Base-by-base conservation (phyloP, 805 yeast species). In the Kazachstania viticola region DNA sequence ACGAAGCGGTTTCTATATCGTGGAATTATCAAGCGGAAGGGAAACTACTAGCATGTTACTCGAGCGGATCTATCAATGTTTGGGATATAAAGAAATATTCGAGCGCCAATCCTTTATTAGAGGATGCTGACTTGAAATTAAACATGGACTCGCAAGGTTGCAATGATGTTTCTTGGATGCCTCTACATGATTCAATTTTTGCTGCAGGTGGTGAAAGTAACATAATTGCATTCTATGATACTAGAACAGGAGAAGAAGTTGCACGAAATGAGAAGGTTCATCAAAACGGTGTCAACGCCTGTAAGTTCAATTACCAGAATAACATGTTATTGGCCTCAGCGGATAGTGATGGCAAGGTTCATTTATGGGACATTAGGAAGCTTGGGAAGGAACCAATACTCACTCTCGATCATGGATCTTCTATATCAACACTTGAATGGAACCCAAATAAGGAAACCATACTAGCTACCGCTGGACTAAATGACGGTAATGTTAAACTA, bases 21-120 rank as follows among this genome's bases (percentile, higher is more conserved):
- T 87, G 95, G 95, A 84, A 82, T 47, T 50, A 54, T 8, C 69
- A 65, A 32, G 59, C 50, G 13, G 78, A 78, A 45, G 93, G 87
- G 0, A 49, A 54, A 4, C 46, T 81, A 22, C 61, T 75, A 0
- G 59, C 79, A 1, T 81, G 77, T 3, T 68, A 81, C 15, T 65
- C 74, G 44, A 75, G 69, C 38, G 91, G 91, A 3, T 48, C 62
- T 5, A 56, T 82, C 3, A 71, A 71, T 16, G 40, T 80, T 3
- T 83, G 80, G 76, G 88, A 87, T 49, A 56, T 87, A 2, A 67
- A 58, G 11, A 53, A 56, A 36, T 69, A 61, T 36, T 42, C 52
- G 32, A 44, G 30, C 35, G 31, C 42, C 8, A 39, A 46, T 14
- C 47, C 48, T 16, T 41, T 40, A 17, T 51, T 60, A 13, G 35